Evolutionary conservation across 2,329 filamentous ascomycete species (phyloP).

Genomic region (Aspergillus glaucus): DNA sequence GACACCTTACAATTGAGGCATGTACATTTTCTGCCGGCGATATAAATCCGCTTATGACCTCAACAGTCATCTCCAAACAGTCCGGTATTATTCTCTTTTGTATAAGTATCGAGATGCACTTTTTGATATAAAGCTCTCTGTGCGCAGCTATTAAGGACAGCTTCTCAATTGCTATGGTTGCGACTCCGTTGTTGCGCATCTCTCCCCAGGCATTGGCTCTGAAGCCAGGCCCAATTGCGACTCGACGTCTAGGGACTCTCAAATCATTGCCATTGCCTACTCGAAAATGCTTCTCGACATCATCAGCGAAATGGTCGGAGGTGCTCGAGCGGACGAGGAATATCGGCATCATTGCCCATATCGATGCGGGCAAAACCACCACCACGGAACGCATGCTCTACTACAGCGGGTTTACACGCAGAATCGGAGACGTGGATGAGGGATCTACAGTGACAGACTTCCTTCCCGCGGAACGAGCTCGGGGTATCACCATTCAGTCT

Average conservation of each 20-base stretch:
- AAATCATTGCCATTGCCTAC: background rate
- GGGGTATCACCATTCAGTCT: constrained; percentile 96
- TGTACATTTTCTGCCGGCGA: background rate
- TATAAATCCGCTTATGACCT: background rate
- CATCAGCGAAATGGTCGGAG: constrained; percentile 16
- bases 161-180: constrained; percentile 15
- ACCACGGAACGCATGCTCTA: constrained; percentile 99
- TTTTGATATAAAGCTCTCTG: background rate
- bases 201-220: constrained; percentile 17
- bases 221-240: constrained; percentile 1
- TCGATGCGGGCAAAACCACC: constrained; percentile 97
- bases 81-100: background rate
- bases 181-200: constrained; percentile 25
- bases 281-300: constrained; percentile 21
- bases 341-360: constrained; percentile 97
- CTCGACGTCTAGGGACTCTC: constrained; percentile 4
- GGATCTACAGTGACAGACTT: constrained; percentile 98
- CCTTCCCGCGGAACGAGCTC: constrained; percentile 79
- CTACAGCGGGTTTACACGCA: constrained; percentile 81
- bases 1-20: constrained; percentile 17
- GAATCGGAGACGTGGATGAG: constrained; percentile 91
- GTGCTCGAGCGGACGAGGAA: constrained; percentile 67
- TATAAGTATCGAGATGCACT: background rate
- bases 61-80: too few relatives aligned
- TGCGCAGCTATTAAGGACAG: too few relatives aligned